A percentile compares a stretch with the other conserved stretches of the same genome.
Conservation (phyloP, 139 green algal genomes). For the Closterium sp. region DNA sequence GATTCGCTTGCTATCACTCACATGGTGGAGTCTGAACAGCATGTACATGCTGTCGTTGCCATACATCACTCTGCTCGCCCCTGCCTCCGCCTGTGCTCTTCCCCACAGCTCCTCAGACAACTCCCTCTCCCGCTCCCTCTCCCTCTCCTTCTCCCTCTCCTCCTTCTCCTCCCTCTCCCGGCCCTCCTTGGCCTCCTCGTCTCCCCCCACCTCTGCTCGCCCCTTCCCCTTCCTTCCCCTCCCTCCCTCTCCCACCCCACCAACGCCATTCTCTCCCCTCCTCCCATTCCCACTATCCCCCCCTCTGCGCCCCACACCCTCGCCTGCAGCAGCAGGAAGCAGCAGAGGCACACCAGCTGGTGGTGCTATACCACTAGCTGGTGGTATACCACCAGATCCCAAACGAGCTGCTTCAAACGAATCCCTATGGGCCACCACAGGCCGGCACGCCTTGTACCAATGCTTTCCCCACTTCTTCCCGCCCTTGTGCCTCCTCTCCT, state of each 20-base stretch:
- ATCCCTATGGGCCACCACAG: background rate
- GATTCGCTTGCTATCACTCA: background rate
- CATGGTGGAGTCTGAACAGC: constrained; percentile 74
- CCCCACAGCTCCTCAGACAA: constrained; percentile 26
- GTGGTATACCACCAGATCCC: background rate
- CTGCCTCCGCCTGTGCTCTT: background rate
- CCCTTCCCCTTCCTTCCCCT: background rate
- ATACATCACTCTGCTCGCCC: constrained; percentile 66
- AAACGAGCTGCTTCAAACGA: background rate
- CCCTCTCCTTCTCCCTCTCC: constrained; percentile 22
- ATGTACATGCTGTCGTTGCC: constrained; percentile 91
- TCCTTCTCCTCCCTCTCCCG: constrained; percentile 9
- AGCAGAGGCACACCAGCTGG: no score
- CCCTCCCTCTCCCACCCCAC: background rate
- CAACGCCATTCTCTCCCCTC: background rate
- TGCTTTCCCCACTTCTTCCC: constrained; percentile 6
- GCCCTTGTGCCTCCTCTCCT: constrained; percentile 1
- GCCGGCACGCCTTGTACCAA: background rate
- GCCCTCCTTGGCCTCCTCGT: background rate
- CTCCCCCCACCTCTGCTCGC: constrained; percentile 2
- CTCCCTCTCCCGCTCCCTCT: constrained; percentile 5
- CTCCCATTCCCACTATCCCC: background rate
- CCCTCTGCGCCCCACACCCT: background rate
- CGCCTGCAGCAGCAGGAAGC: background rate
- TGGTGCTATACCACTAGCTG: background rate